Evolutionary conservation across 352 stramenopile species (phyloP).

Genomic region (Phytophthora rubi): DNA sequence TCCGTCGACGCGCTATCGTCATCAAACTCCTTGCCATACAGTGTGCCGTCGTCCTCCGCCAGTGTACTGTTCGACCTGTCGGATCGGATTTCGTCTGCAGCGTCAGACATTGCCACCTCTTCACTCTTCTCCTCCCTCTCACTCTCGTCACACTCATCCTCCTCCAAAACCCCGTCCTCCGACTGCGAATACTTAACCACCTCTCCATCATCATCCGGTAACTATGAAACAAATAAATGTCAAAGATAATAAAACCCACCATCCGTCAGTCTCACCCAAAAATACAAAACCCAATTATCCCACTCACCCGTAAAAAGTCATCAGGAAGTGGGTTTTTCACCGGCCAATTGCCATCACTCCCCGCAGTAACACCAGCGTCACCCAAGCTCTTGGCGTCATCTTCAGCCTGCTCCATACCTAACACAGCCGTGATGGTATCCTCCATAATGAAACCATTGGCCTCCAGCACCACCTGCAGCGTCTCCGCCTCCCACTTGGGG

Average conservation of each 20-base stretch:
- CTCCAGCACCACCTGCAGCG: constrained; percentile 77
- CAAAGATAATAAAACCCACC: too few species aligned
- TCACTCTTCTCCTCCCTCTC: constrained; percentile 55
- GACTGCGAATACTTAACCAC: constrained; percentile 21
- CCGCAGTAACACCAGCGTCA: too few species aligned
- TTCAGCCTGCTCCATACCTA: constrained; percentile 79
- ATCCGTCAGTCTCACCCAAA: too few species aligned
- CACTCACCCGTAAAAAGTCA: constrained; percentile 76
- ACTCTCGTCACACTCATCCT: constrained; percentile 53
- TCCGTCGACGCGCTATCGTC: constrained; percentile 58
- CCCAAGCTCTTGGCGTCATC: background rate
- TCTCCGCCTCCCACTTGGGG: constrained; percentile 74
- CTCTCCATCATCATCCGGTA: constrained; percentile 55
- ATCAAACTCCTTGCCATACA: constrained; percentile 85
- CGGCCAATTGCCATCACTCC: constrained; percentile 30
- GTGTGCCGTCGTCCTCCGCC: constrained; percentile 80
- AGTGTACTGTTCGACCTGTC: constrained; percentile 72
- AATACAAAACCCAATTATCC: background rate
- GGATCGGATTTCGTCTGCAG: constrained; percentile 47
- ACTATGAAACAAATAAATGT: constrained; percentile 25
- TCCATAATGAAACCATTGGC: constrained; percentile 83
- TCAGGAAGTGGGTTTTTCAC: constrained; percentile 80
- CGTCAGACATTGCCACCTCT: constrained; percentile 11
- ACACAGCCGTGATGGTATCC: constrained; percentile 76
- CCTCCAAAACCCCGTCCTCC: constrained; percentile 35